A percentile compares a stretch with the other conserved stretches of the same genome.
Evolutionary conservation across 2,329 filamentous ascomycete genomes (phyloP).

Genomic region (Exophiala viscosa): DNA sequence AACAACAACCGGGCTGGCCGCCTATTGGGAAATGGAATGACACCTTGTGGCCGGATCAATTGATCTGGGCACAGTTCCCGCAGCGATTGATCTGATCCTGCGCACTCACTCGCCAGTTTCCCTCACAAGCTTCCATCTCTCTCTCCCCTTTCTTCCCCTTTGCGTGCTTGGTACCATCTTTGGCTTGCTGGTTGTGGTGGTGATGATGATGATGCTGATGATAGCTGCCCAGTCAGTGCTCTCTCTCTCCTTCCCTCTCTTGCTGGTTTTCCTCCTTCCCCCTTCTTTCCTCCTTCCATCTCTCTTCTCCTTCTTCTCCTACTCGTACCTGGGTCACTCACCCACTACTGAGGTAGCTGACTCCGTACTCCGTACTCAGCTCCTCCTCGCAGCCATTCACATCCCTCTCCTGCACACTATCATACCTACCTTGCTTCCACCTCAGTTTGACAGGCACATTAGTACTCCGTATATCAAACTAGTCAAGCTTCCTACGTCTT

Average conservation of each 20-base stretch:
- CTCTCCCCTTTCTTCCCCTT: conserved; percentile 1
- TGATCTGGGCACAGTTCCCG: not conserved
- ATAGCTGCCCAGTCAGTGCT: not conserved
- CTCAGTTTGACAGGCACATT: too few relatives aligned
- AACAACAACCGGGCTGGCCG: too few relatives aligned
- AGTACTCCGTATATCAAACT: too few relatives aligned
- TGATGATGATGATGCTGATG: too few relatives aligned
- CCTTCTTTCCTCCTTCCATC: not conserved
- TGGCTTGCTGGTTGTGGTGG: not conserved
- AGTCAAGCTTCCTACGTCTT: too few relatives aligned
- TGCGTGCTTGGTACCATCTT: too few relatives aligned
- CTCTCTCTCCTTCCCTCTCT: not conserved
- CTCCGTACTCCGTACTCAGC: not conserved
- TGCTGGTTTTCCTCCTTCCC: not conserved
- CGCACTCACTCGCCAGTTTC: not conserved
- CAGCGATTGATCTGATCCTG: conserved; percentile 2
- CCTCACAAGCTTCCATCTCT: conserved; percentile 2
- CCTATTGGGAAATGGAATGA: too few relatives aligned
- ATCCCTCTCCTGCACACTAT: too few relatives aligned
- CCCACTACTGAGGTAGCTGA: not conserved
- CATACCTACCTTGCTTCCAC: too few relatives aligned
- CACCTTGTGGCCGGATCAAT: not conserved
- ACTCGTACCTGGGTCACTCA: not conserved
- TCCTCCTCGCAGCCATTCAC: not conserved
- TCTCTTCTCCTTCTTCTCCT: not conserved